A percentile compares a stretch with the other conserved stretches of the same genome.
These are phyloP conservation scores for Suhomyces taliae DNA, from an alignment of 1,139 yeast species.

Conservation along the genomic window DNA sequence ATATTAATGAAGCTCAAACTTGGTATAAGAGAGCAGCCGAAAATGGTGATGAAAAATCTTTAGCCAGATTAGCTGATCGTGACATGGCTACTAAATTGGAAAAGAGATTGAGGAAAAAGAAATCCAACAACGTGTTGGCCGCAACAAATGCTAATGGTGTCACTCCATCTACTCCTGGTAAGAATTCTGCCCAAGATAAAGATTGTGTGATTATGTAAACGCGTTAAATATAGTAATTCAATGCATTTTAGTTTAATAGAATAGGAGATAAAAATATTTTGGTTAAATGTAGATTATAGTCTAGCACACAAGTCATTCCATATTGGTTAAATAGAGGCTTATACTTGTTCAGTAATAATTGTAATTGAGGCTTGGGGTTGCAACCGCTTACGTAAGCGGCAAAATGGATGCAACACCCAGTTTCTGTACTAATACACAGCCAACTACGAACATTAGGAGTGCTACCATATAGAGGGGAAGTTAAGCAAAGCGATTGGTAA, in stretches of 20 bases:
- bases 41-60: conserved; percentile 69
- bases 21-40: conserved; percentile 82
- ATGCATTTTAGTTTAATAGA: too few species aligned
- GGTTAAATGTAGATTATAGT: too few species aligned
- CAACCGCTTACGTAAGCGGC: too few species aligned
- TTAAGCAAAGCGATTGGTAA: too few species aligned
- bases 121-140: conserved; percentile 9
- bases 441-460: too few species aligned
- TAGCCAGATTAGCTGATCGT: conserved; percentile 36
- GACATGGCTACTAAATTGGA: conserved; percentile 32
- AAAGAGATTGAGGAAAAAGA: conserved; percentile 30
- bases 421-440: too few species aligned
- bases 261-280: too few species aligned
- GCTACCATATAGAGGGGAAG: too few species aligned
- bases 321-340: too few species aligned
- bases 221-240: neutral
- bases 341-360: neutral
- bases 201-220: conserved; percentile 43
- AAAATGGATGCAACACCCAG: too few species aligned
- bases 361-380: neutral
- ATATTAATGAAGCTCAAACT: conserved; percentile 56
- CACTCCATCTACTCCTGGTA: conserved; percentile 2
- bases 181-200: conserved; percentile 35
- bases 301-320: too few species aligned
- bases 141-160: conserved; percentile 10